These are phyloP conservation scores for Xylaria sp. DNA, from an alignment of 2,329 filamentous ascomycete genomes.

Conservation along the genomic window DNA sequence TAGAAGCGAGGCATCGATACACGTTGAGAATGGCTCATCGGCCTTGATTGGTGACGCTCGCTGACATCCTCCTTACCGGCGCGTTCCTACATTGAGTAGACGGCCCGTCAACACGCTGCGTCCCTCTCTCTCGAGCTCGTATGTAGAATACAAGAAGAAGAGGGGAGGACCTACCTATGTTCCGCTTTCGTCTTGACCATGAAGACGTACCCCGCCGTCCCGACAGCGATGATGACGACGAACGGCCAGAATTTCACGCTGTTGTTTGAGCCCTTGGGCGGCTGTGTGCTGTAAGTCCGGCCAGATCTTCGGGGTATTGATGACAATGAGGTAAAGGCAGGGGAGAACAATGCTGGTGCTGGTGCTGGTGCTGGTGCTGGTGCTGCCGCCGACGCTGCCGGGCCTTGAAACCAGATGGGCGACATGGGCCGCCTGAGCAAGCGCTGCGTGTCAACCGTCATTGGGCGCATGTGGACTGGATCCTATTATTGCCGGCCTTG, in stretches of 20 bases:
- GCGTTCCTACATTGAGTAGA: slow-evolving; percentile 11
- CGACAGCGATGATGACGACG: slow-evolving; percentile 50
- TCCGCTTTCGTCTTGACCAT: slow-evolving; percentile 54
- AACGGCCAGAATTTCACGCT: slow-evolving; percentile 63
- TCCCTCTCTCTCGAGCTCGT: not conserved
- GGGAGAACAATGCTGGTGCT: not conserved
- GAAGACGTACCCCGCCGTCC: slow-evolving; percentile 52
- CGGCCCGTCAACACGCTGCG: not conserved
- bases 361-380: not conserved
- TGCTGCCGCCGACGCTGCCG: too few species aligned
- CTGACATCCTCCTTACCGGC: slow-evolving; percentile 4
- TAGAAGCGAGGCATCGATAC: too few species aligned
- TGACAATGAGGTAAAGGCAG: not conserved
- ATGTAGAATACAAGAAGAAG: not conserved
- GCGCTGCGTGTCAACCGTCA: slow-evolving; percentile 22
- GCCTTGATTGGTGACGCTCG: not conserved
- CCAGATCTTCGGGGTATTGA: not conserved
- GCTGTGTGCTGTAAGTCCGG: slow-evolving; percentile 47
- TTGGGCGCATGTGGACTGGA: not conserved
- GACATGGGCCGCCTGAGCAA: slow-evolving; percentile 27
- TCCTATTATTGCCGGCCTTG: too few species aligned
- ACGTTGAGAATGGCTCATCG: too few species aligned
- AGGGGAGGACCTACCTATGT: slow-evolving; percentile 46
- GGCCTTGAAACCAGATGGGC: slow-evolving; percentile 17
- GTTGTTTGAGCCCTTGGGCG: slow-evolving; percentile 39